These are phyloP conservation scores for Metarhizium sp. DNA, from an alignment of 2,329 filamentous ascomycete genomes.

Conservation along the genomic window DNA sequence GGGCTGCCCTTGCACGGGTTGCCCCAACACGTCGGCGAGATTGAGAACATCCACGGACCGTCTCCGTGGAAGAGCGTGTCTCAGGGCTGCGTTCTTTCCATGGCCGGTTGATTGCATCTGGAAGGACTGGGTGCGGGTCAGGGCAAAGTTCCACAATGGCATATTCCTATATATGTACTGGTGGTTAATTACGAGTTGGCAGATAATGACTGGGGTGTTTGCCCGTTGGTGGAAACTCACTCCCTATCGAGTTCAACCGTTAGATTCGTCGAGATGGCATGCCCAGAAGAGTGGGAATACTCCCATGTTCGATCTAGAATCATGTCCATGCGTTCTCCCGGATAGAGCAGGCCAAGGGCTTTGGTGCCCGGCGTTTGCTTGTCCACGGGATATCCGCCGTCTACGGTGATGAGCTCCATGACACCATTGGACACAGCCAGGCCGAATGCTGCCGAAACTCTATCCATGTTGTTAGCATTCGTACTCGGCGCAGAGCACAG, in stretches of 20 bases:
- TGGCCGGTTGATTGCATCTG: constrained; percentile 3
- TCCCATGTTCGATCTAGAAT: constrained; percentile 2
- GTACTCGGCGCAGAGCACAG: too few species aligned
- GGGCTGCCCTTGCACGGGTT: neutral
- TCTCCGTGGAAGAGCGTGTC: neutral
- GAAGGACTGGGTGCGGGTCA: constrained; percentile 11
- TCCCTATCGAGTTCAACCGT: constrained; percentile 9
- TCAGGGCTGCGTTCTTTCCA: neutral
- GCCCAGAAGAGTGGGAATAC: too few species aligned
- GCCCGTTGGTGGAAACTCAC: neutral
- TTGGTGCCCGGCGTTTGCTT: constrained; percentile 6
- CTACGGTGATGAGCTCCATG: constrained; percentile 11
- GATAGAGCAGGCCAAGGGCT: constrained; percentile 12
- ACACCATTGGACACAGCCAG: constrained; percentile 1
- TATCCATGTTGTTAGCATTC: neutral
- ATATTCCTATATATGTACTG: constrained; percentile 12
- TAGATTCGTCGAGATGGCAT: neutral
- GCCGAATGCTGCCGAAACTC: constrained; percentile 6
- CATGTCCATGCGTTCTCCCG: constrained; percentile 14
- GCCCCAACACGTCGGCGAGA: constrained; percentile 2
- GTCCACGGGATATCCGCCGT: constrained; percentile 9
- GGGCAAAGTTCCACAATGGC: constrained; percentile 12
- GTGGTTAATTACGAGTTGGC: neutral
- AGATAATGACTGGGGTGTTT: too few species aligned
- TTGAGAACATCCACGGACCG: neutral